These are phyloP conservation scores for Groenewaldozyma salmanticensis DNA, from an alignment of 805 yeast genomes.

Conservation along the genomic window DNA sequence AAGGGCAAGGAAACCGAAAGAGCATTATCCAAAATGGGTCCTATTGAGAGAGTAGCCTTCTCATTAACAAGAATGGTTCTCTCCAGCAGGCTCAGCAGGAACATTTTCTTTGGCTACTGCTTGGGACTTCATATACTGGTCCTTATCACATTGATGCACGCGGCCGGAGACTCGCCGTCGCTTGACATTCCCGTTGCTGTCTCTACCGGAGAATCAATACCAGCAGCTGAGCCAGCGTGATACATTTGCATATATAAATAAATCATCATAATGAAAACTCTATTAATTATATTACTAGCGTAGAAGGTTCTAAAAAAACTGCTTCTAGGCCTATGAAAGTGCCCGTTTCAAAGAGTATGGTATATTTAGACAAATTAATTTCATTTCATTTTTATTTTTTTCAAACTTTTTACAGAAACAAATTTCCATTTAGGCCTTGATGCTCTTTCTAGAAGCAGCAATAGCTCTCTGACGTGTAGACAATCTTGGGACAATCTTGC, in stretches of 20 bases:
- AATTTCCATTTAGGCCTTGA: no score
- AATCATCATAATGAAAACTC: no score
- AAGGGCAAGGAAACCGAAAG: constrained; percentile 69
- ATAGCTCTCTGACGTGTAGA: constrained; percentile 90
- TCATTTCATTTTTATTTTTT: no score
- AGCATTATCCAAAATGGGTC: constrained; percentile 59
- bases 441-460: constrained; percentile 79
- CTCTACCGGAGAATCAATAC: not conserved
- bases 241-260: not conserved
- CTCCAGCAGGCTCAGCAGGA: constrained; percentile 62
- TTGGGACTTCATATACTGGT: constrained; percentile 65
- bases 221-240: constrained; percentile 1
- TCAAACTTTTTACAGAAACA: no score
- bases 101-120: constrained; percentile 66
- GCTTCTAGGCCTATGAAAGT: no score
- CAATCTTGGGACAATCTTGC: constrained; percentile 49
- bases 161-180: constrained; percentile 7
- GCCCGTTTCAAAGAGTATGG: constrained; percentile 2
- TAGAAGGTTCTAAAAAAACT: no score
- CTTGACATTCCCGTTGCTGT: constrained; percentile 3
- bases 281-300: no score
- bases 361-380: no score
- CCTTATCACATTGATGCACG: constrained; percentile 36
- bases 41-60: constrained; percentile 68
- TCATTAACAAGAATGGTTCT: constrained; percentile 65